Base-by-base conservation (phyloP, 805 yeast genomes). In the Wickerhamomyces mucosus region DNA sequence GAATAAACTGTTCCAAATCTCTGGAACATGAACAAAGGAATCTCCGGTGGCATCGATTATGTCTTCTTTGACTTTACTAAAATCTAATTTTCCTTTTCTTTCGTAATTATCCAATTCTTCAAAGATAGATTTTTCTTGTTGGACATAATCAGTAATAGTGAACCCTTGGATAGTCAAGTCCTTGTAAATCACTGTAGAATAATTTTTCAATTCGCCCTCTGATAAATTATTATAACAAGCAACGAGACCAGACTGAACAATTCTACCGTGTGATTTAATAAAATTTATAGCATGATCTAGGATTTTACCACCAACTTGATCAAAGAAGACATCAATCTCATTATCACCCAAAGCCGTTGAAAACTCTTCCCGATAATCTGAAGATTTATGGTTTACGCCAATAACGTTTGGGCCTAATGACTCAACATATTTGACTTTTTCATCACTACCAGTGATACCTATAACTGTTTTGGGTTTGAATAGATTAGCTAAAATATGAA, bases 221-320 rank as follows among this genome's bases (percentile, higher is more conserved):
- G 58, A 56, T 8, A 45, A 45, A 10, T 42, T 36, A 45, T 74
- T 70, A 51, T 75, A 76, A 30, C 72, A 70, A 21, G 80, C 54
- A 38, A 77, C 72, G 12, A 75, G 63, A 39, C 84, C 84, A 55
- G 80, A 73, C n/a, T 73, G 76, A 33, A 74, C 48, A 25, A 78
- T 55, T 21, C 50, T 55, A 26, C 72, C 75, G 23, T 46, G 50
- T 6, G 48, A 50, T 39, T 60, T 69, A 37, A 57, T 29, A 30
- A 45, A 34, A 10, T 37, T 35, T 35, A 63, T 46, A 32, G 67
- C 66, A 17, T 58, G 50, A 40, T 68, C 72, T 43, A 76, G 58
- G 15, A 69, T 60, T 32, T 63, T 59, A 26, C 83, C 84, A 29
- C 84, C 84, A 21, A 77, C 83, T 40, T 69, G 69, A 48, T 77